Base-by-base conservation (phyloP, 1,139 yeast genomes). In the Blastobotrys capitulatus region DNA sequence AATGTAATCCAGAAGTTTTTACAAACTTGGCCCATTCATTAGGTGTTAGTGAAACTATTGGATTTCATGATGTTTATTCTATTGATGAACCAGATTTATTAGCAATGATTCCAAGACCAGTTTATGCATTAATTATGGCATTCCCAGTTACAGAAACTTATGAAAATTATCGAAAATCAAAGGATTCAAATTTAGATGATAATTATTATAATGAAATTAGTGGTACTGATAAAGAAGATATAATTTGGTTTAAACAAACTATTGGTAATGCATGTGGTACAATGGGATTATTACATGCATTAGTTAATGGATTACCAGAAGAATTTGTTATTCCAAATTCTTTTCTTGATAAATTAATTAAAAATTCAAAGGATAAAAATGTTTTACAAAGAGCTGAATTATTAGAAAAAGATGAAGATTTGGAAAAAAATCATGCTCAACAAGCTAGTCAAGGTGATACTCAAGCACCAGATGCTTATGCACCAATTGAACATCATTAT, bases 211-310 rank as follows among this genome's bases (percentile, higher is more conserved):
- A 60, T 26, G 46, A 56, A 10, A 50, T 58, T n/a, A 53, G 63
- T 2, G 67, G 65, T 9, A 54, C 59, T 13, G 60, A 62, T 25
- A 62, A 66, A 9, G 59, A 61, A 42, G 58, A 60, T 12, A 63
- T 61, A 6, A 34, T 64, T 12, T 90, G 97, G 97, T 82, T 80
- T 60, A 80, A 79, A 55, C 98, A 92, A 61, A 82, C 92, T 1
- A 81, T 92, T 36, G 80, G 80, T 53, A 92, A 92, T 65, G 95
- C 96, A 0, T 92, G 98, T 69, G 98, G 98, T 5, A 77, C 94
- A 43, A 88, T 86, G 67, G 98, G 96, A 0, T 68, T 92, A 44
- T 69, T 92, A 29, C 97, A 92, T 61, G 74, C 86, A 0, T 67
- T 88, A 37, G 68, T 82, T 27, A 92, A 92, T 63, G 70, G 85